Evolutionary conservation across 495 filamentous ascomycete species (phyloP).

Genomic region (Achaetomiella virescens): DNA sequence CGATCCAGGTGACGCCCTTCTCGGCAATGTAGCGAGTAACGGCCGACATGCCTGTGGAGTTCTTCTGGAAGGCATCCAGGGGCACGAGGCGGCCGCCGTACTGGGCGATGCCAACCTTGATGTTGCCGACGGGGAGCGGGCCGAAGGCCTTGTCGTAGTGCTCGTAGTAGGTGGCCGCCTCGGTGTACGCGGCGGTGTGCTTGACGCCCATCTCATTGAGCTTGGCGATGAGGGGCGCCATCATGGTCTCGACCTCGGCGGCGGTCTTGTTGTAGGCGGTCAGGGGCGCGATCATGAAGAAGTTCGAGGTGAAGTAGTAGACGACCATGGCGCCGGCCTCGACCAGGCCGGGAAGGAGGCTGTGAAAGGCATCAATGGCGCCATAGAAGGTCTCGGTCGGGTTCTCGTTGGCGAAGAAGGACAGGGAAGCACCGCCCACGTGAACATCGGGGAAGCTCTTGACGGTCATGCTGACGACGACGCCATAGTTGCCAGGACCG

Average conservation of each 20-base stretch:
- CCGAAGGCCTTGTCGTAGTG: constrained; percentile 42
- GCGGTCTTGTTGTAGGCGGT: constrained; percentile 34
- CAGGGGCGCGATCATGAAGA: constrained; percentile 41
- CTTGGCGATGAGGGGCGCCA: constrained; percentile 29
- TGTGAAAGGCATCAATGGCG: constrained; percentile 27
- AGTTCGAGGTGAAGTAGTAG: constrained; percentile 43
- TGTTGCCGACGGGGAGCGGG: constrained; percentile 34
- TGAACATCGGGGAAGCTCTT: constrained; percentile 36
- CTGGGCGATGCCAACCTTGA: constrained; percentile 44
- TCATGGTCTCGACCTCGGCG: constrained; percentile 28
- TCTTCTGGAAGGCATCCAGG: constrained; percentile 38
- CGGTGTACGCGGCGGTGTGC: constrained; percentile 12
- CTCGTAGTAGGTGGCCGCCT: constrained; percentile 41
- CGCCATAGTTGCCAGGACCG: constrained; percentile 46
- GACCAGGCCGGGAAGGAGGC: constrained; percentile 21
- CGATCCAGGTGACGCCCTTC: constrained; percentile 36
- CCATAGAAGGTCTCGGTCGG: constrained; percentile 40
- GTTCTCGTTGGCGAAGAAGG: constrained; percentile 26
- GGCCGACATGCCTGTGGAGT: constrained; percentile 30
- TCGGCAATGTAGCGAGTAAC: constrained; percentile 35
- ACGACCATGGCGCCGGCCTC: constrained; percentile 32
- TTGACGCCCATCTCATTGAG: constrained; percentile 31
- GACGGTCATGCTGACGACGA: constrained; percentile 39
- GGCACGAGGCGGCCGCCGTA: constrained; percentile 59
- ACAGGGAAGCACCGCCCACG: constrained; percentile 29